A percentile compares a stretch with the other conserved stretches of the same genome.
Conservation (phyloP, 2,329 filamentous ascomycete species). For the Colletotrichum lini region DNA sequence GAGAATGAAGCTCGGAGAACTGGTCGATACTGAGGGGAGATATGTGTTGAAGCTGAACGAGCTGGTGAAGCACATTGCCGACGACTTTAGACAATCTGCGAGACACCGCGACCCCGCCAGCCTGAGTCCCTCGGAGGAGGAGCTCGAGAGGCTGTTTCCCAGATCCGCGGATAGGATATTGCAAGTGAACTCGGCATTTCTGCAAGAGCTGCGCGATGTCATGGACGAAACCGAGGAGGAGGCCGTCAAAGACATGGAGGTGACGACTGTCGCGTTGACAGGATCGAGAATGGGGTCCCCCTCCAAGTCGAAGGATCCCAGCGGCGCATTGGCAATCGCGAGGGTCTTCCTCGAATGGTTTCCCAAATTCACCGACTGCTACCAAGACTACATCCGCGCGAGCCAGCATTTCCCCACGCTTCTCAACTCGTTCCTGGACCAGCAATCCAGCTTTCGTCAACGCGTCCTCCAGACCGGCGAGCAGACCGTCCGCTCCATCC, state of each 20-base stretch:
- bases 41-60: slow-evolving; percentile 92
- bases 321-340: slow-evolving; percentile 83
- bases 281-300: slow-evolving; percentile 61
- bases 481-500: slow-evolving; percentile 88
- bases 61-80: slow-evolving; percentile 84
- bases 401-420: slow-evolving; percentile 90
- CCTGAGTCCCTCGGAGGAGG: slow-evolving; percentile 78
- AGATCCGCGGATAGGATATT: slow-evolving; percentile 84
- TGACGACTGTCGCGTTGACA: slow-evolving; percentile 58
- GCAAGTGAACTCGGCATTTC: slow-evolving; percentile 84
- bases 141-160: slow-evolving; percentile 85
- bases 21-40: slow-evolving; percentile 93
- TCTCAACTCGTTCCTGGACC: slow-evolving; percentile 83
- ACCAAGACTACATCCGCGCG: slow-evolving; percentile 92
- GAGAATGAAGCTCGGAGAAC: slow-evolving; percentile 88
- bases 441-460: slow-evolving; percentile 85
- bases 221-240: slow-evolving; percentile 89
- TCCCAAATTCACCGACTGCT: slow-evolving; percentile 90
- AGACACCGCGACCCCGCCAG: slow-evolving; percentile 71
- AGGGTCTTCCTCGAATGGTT: slow-evolving; percentile 92
- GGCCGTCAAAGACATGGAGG: slow-evolving; percentile 82
- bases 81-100: slow-evolving; percentile 82
- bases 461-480: slow-evolving; percentile 88
- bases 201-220: slow-evolving; percentile 80
- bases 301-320: slow-evolving; percentile 75